Conservation (phyloP, 257 asterid species). For the Fraxinus pennsylvanica region DNA sequence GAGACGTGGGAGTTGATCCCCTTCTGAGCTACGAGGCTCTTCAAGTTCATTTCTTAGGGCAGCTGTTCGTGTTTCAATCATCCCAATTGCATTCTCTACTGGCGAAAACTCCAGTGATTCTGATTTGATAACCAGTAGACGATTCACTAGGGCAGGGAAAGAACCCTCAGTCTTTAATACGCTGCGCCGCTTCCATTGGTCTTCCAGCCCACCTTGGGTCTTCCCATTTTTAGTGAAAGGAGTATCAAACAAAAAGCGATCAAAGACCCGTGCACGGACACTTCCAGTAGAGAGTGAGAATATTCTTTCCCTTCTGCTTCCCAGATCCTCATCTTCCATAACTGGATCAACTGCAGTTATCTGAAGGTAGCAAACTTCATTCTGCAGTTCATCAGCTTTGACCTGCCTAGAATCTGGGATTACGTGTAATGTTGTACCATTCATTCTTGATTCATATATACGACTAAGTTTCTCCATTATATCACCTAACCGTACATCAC, state of each 20-base stretch:
- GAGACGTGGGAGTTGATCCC: slow-evolving; percentile 97
- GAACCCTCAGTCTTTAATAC: slow-evolving; percentile 94
- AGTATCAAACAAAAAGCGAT: slow-evolving; percentile 87
- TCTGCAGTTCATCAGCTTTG: slow-evolving; percentile 86
- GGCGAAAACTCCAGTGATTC: slow-evolving; percentile 98
- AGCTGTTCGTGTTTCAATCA: slow-evolving; percentile 96
- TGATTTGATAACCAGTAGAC: slow-evolving; percentile 77
- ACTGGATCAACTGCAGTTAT: slow-evolving; percentile 99
- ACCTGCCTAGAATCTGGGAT: slow-evolving; percentile 99
- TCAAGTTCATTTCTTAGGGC: slow-evolving; percentile 95
- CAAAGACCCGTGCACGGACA: slow-evolving; percentile 94
- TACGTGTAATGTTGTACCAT: slow-evolving; percentile 81
- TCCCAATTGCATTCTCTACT: slow-evolving; percentile 98
- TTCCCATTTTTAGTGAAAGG: slow-evolving; percentile 97
- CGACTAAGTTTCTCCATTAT: slow-evolving; percentile 99
- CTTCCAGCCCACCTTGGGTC: slow-evolving; percentile 98
- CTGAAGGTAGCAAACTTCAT: slow-evolving; percentile 91
- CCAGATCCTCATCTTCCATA: slow-evolving; percentile 98
- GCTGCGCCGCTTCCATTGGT: slow-evolving; percentile 96
- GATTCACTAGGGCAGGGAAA: slow-evolving; percentile 90
- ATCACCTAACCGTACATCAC: slow-evolving; percentile 96
- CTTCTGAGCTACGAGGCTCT: slow-evolving; percentile 98
- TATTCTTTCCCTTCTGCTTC: slow-evolving; percentile 94
- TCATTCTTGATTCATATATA: slow-evolving; percentile 90
- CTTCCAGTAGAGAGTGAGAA: slow-evolving; percentile 89